A percentile compares a stretch with the other conserved stretches of the same genome.
These are phyloP conservation scores for Candida verbasci DNA, from an alignment of 805 yeast genomes.

Conservation along the genomic window DNA sequence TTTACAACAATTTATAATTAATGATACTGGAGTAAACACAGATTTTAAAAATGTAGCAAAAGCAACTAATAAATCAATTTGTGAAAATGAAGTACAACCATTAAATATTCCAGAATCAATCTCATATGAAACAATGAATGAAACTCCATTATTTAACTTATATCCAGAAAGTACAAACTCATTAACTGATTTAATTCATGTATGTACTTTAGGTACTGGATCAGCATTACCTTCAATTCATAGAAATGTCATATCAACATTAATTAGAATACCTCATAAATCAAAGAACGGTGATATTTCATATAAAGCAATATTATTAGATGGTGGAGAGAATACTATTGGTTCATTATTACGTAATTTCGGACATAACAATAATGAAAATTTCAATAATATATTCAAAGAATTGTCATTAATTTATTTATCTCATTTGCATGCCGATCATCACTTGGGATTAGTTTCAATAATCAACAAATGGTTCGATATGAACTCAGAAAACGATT, in stretches of 20 bases:
- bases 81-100: slow-evolving; percentile 23
- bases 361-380: slow-evolving; percentile 40
- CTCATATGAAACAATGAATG: slow-evolving; percentile 1
- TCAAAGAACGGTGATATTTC: slow-evolving; percentile 14
- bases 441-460: slow-evolving; percentile 79
- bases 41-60: slow-evolving; percentile 17
- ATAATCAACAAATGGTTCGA: slow-evolving; percentile 66
- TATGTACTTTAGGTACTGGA: slow-evolving; percentile 86
- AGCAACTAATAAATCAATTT: slow-evolving; percentile 27
- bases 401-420: slow-evolving; percentile 67
- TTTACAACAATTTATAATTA: slow-evolving; percentile 25
- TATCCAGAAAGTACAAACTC: slow-evolving; percentile 16
- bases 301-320: slow-evolving; percentile 57
- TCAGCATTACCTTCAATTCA: slow-evolving; percentile 82
- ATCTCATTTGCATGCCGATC: slow-evolving; percentile 96
- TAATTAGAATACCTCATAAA: slow-evolving; percentile 65
- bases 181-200: slow-evolving; percentile 54
- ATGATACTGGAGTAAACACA: slow-evolving; percentile 16
- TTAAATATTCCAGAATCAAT: slow-evolving; percentile 10
- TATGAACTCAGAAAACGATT: slow-evolving; percentile 25
- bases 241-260: slow-evolving; percentile 79
- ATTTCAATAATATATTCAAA: slow-evolving; percentile 38
- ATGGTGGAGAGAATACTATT: slow-evolving; percentile 93
- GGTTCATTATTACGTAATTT: slow-evolving; percentile 67
- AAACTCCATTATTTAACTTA: slow-evolving; percentile 10